Evolutionary conservation across 495 filamentous ascomycete species (phyloP), one percentile per base, ranked within the genome.

Genomic region (Lindgomyces ingoldianus): DNA sequence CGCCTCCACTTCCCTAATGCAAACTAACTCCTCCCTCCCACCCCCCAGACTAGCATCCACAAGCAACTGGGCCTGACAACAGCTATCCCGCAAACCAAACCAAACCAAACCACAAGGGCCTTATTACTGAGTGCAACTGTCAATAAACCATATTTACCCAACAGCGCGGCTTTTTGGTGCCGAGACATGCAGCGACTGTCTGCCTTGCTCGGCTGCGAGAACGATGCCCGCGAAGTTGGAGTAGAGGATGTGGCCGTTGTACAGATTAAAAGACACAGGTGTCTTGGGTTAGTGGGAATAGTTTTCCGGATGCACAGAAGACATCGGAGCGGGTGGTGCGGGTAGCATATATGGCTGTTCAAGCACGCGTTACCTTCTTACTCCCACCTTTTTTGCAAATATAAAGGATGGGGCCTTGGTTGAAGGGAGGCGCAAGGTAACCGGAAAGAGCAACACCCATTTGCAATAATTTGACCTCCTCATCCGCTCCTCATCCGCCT

Each of bases 171-270:
- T 49, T 64, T 57, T 11, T 30, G 24, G 19, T 14, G 14, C 60
- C 60, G 9, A 64, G 60, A 33, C 11, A 6, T 2, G 46, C 18
- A 36, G 60, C 60, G 44, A 64, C 57, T 29, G 26, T 25, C 47
- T 33, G 4, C 60, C 60, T 53, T 64, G 51, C 18, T 64, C 60
- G 18, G 46, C 18, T 9, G 50, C 60, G 52, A 64, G 52, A 14
- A 57, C 60, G 52, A 64, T 39, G 50, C 60, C 60, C n/a, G 46
- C 60, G 21, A 56, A 64, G 52, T 57, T 64, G 2, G 41, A n/a
- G 44, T 64, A 64, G 21, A 64, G 26, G 18, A 53, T n/a, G 41
- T 64, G 60, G 24, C 47, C 60, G 44, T 57, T 57, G 52, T n/a
- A n/a, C n/a, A n/a, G n/a, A n/a, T n/a, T 64, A 64, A 39, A 64